A percentile compares a stretch with the other conserved stretches of the same genome.
Evolutionary conservation across 2,329 filamentous ascomycete genomes (phyloP).

Genomic region (Penicillium sp.): DNA sequence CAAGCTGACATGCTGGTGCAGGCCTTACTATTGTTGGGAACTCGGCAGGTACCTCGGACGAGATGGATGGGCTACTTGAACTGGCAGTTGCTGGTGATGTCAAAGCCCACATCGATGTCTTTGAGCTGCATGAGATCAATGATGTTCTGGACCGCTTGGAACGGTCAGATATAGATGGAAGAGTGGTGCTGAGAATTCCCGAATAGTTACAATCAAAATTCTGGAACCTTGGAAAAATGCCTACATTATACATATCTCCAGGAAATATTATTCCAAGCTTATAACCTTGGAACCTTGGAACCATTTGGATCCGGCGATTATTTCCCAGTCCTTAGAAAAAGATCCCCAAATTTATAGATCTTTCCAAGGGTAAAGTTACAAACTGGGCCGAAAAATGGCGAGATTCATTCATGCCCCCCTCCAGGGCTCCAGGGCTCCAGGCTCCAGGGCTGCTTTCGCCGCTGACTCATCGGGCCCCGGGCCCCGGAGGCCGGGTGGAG

Average conservation of each 20-base stretch:
- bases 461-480: not conserved
- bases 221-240: no score
- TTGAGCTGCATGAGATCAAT: slow-evolving; percentile 37
- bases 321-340: no score
- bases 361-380: no score
- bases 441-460: not conserved
- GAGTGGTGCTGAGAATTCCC: slow-evolving; percentile 40
- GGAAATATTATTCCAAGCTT: not conserved
- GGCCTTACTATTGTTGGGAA: slow-evolving; percentile 50
- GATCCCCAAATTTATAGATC: no score
- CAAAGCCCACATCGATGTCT: slow-evolving; percentile 39
- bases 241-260: not conserved
- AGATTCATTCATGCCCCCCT: not conserved
- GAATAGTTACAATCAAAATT: slow-evolving; percentile 6
- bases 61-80: slow-evolving; percentile 50
- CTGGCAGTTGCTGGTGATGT: slow-evolving; percentile 48
- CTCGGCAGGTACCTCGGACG: slow-evolving; percentile 47
- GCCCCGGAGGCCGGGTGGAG: not conserved
- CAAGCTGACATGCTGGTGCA: slow-evolving; percentile 5
- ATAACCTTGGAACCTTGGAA: not conserved
- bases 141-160: slow-evolving; percentile 38
- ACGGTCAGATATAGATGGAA: slow-evolving; percentile 40
- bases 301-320: no score
- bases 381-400: no score
- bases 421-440: not conserved